These are phyloP conservation scores for Salicornia ramosissima DNA, from an alignment of 148 eudicot genomes.

Conservation along the genomic window DNA sequence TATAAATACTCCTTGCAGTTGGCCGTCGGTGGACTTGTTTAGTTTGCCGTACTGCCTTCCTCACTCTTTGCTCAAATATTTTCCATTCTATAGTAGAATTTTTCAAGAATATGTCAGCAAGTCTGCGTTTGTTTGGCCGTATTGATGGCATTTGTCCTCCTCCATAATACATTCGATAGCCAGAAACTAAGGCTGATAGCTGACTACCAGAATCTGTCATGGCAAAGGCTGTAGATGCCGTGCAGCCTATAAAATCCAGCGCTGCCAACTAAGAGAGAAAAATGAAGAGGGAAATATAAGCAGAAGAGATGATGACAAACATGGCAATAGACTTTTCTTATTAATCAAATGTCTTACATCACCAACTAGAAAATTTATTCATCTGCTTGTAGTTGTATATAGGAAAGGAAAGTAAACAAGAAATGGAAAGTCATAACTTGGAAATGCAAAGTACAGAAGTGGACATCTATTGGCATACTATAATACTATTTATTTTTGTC, in stretches of 20 bases:
- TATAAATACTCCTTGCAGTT: constrained; percentile 41
- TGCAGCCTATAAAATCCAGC: constrained; percentile 84
- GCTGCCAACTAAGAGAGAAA: constrained; percentile 71
- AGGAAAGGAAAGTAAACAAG: neutral
- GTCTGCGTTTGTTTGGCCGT: constrained; percentile 92
- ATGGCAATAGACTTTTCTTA: neutral
- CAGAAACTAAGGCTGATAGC: constrained; percentile 83
- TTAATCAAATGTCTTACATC: neutral
- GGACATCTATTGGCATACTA: no score
- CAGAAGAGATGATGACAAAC: neutral
- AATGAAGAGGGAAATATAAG: constrained; percentile 5
- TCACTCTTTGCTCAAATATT: constrained; percentile 74
- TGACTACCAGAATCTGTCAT: constrained; percentile 99
- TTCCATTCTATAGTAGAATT: constrained; percentile 89
- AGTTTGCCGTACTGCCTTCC: constrained; percentile 88
- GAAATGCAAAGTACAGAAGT: no score
- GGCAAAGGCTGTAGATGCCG: constrained; percentile 80
- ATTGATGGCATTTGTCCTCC: constrained; percentile 87
- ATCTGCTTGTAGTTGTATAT: neutral
- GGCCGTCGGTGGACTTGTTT: constrained; percentile 81
- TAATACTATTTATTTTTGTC: neutral
- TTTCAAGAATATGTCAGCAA: constrained; percentile 78
- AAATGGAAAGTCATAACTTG: neutral
- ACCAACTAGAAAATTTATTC: neutral
- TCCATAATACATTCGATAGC: constrained; percentile 80